Evolutionary conservation across 805 yeast genomes (phyloP).

Genomic region (Candida takata): DNA sequence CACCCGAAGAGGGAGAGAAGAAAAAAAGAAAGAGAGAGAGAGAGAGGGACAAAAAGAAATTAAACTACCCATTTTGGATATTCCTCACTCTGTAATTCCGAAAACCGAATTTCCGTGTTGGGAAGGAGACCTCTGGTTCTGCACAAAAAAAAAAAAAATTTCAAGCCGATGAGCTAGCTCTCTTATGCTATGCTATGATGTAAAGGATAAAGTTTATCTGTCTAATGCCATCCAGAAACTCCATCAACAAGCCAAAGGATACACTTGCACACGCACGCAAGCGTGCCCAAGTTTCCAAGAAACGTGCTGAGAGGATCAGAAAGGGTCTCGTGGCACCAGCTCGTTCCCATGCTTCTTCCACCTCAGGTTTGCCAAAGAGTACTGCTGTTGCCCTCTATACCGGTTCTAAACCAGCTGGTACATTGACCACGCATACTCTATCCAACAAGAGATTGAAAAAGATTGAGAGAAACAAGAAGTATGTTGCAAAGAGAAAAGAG

Average conservation of each 20-base stretch:
- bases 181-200: too few relatives aligned
- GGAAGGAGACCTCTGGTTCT: too few relatives aligned
- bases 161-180: conserved; percentile 2
- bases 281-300: conserved; percentile 42
- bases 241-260: conserved; percentile 73
- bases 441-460: conserved; percentile 76
- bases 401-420: conserved; percentile 22
- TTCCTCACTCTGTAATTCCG: too few relatives aligned
- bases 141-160: not conserved
- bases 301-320: conserved; percentile 46
- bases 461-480: conserved; percentile 71
- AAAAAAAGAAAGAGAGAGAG: too few relatives aligned
- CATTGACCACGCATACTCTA: conserved; percentile 49
- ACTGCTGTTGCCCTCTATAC: conserved; percentile 37
- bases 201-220: too few relatives aligned
- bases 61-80: too few relatives aligned
- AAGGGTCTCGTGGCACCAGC: conserved; percentile 35
- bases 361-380: conserved; percentile 34
- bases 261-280: conserved; percentile 45
- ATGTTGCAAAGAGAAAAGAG: conserved; percentile 49
- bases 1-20: too few relatives aligned
- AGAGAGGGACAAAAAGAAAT: too few relatives aligned
- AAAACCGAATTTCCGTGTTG: too few relatives aligned
- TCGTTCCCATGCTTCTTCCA: conserved; percentile 36
- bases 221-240: conserved; percentile 82